Percentiles rank a stretch among this genome's conserved stretches.
These are phyloP conservation scores for Holtermannia corniformis DNA, from an alignment of 768 basidiomycete species.

Conservation along the genomic window DNA sequence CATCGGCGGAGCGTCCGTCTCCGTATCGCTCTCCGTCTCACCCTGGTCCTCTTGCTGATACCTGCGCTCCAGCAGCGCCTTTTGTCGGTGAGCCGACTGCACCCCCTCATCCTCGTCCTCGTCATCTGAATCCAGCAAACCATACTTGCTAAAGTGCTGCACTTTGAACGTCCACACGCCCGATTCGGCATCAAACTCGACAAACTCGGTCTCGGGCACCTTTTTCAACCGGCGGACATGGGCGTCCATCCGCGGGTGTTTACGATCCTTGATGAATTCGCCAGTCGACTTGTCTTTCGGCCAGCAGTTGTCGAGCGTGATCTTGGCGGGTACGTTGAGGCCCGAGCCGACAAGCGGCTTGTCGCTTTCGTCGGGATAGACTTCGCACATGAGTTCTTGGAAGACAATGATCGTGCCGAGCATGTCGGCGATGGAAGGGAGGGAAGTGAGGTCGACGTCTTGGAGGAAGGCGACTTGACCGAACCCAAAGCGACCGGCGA, in stretches of 20 bases:
- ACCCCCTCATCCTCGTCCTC: conserved; percentile 22
- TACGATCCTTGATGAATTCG: conserved; percentile 74
- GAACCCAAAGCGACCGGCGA: conserved; percentile 83
- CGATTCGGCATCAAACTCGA: conserved; percentile 63
- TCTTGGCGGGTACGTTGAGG: conserved; percentile 73
- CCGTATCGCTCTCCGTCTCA: not conserved
- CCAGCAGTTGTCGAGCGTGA: conserved; percentile 74
- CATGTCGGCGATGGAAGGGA: conserved; percentile 67
- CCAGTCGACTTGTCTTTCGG: conserved; percentile 82
- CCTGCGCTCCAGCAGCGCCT: too few relatives aligned
- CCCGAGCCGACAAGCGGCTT: conserved; percentile 77
- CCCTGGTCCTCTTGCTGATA: not conserved
- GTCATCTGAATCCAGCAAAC: conserved; percentile 26
- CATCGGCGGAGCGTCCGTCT: too few relatives aligned
- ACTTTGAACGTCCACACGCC: conserved; percentile 93
- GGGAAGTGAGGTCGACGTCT: conserved; percentile 70
- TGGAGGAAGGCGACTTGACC: conserved; percentile 76
- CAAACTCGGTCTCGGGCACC: conserved; percentile 79
- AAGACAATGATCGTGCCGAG: conserved; percentile 81
- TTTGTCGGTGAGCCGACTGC: not conserved
- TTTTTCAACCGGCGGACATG: conserved; percentile 65
- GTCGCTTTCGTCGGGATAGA: conserved; percentile 79
- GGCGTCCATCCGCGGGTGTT: conserved; percentile 63
- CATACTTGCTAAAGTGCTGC: conserved; percentile 61
- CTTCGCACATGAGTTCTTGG: conserved; percentile 81